Evolutionary conservation across 192 early-diverging fungal genomes (phyloP), one percentile per base, ranked within the genome.

Genomic region (Rhizoclosmatium globosum): DNA sequence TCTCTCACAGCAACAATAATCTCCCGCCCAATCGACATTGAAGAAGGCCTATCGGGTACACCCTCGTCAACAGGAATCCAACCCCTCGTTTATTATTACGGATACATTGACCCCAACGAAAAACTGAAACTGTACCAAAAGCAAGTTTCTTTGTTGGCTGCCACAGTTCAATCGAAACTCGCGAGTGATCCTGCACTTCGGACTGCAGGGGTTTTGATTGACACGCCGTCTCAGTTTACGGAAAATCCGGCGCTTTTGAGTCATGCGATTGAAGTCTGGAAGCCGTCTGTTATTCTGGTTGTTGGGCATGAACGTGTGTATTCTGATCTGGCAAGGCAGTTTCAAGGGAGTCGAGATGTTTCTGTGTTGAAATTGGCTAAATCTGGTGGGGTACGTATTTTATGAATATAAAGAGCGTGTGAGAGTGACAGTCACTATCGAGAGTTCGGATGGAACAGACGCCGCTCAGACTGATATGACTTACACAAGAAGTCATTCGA

Each of bases 231-330:
- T 44, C 93, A 96, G n/a, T 87, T 94, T 50, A 89, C 91, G 39
- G 96, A 99, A 64, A 23, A 64, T 56, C 75, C 87, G 1, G 85
- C 82, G 9, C 85, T 91, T 2, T 89, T 97, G 47, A 87, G 90
- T 23, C 86, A 95, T 64, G 90, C 92, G 2, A 91, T 98, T 38
- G 80, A 88, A 13, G 82, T 86, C 0, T 92, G 98, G 50, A 80
- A 87, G 66, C 58, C 64, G 4, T 39, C 78, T 13, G 90, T 91
- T n/a, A 86, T 99, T 39, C 82, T 98, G 46, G 94, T 97, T 0
- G 84, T 99, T 46, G 97, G 97, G 11, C 94, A 97, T 77, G 98
- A 99, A 79, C 91, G 98, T 69, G 87, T 99, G 67, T 97, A 92
- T 86, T 95, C 93, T 78, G 90, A 95, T 57, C 89, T 98, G 76